Percentiles rank a stretch among this genome's conserved stretches.
phyloP scores from a whole-genome alignment of 768 basidiomycete species.

The Lactarius sp. region DNA sequence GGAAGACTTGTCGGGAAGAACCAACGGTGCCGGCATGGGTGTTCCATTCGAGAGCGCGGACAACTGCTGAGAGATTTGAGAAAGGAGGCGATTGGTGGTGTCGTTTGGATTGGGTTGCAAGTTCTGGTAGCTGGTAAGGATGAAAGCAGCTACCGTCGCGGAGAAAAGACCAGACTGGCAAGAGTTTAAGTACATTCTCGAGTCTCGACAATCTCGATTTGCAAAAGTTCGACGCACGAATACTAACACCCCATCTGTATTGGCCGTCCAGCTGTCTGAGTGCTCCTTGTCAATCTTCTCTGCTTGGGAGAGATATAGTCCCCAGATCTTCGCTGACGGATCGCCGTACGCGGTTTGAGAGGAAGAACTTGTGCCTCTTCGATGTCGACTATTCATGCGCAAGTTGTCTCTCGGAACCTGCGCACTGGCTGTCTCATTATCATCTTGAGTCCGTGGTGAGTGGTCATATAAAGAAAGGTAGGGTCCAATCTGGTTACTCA shows the following conservation, averaged over 20 bases:
- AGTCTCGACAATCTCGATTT: neutral
- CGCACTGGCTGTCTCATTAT: neutral
- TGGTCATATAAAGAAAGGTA: neutral
- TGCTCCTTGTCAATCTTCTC: neutral
- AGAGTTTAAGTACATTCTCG: neutral
- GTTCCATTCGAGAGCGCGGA: neutral
- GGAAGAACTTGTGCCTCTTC: neutral
- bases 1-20: neutral
- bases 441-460: slow-evolving; percentile 2
- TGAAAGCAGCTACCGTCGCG: neutral
- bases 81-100: neutral
- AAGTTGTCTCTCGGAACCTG: neutral
- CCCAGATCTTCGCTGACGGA: neutral
- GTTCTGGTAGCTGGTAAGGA: neutral
- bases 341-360: neutral
- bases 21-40: neutral
- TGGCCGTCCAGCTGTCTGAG: neutral
- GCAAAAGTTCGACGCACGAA: neutral
- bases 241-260: neutral
- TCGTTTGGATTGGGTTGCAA: neutral
- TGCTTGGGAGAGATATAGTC: neutral
- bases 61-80: neutral
- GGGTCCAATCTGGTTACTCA: neutral
- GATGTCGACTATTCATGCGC: neutral
- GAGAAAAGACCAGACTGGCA: neutral